Evolutionary conservation across 2,329 filamentous ascomycete genomes (phyloP).

Genomic region (Sporothrix variecibatus): DNA sequence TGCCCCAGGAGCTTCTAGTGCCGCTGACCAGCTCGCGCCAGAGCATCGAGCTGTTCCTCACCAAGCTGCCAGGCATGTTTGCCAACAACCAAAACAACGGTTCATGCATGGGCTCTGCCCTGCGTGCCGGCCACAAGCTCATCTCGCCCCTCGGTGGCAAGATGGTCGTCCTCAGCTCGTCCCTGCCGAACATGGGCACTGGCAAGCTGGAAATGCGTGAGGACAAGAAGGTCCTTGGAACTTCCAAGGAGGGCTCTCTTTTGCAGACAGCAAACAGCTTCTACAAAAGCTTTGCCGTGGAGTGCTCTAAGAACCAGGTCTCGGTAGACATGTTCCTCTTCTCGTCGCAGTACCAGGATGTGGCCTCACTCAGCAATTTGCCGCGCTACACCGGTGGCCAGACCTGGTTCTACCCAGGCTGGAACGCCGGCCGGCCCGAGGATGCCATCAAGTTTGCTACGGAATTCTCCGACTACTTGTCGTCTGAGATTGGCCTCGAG

Average conservation of each 20-base stretch:
- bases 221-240: conserved; percentile 93
- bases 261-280: conserved; percentile 93
- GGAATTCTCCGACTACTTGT: conserved; percentile 96
- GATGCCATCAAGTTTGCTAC: conserved; percentile 97
- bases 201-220: conserved; percentile 92
- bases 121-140: conserved; percentile 91
- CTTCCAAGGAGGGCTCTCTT: conserved; percentile 83
- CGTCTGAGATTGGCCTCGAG: conserved; percentile 91
- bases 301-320: conserved; percentile 98
- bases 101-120: conserved; percentile 92
- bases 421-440: conserved; percentile 90
- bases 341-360: conserved; percentile 94
- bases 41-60: conserved; percentile 88
- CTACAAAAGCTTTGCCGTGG: conserved; percentile 98
- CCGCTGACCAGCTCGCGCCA: conserved; percentile 84
- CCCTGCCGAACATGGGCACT: conserved; percentile 83
- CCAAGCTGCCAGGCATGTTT: conserved; percentile 94
- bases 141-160: conserved; percentile 94
- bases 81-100: conserved; percentile 85
- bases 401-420: conserved; percentile 97
- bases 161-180: conserved; percentile 86
- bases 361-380: conserved; percentile 92
- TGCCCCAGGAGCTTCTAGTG: conserved; percentile 87
- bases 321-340: conserved; percentile 99
- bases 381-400: conserved; percentile 96